phyloP scores from a whole-genome alignment of 1,284 basidiomycete genomes.

The Puccinia triticina region DNA sequence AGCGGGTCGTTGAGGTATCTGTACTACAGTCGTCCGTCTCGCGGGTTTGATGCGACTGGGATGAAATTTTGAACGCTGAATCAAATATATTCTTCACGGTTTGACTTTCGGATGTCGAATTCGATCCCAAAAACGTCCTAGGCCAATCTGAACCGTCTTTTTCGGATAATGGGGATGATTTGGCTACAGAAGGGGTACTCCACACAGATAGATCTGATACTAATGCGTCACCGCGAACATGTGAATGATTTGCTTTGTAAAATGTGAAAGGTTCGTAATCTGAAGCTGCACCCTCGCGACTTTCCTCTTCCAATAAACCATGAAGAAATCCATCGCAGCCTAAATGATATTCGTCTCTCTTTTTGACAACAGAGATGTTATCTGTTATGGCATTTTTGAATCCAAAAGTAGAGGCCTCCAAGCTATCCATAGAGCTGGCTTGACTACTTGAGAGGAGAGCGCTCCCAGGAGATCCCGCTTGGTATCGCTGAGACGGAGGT shows the following conservation, averaged over 20 bases:
- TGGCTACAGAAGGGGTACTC: constrained; percentile 5
- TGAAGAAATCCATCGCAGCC: constrained; percentile 36
- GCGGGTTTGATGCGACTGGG: constrained; percentile 21
- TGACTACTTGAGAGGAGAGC: constrained; percentile 32
- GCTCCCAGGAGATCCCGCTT: constrained; percentile 26
- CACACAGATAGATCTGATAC: neutral
- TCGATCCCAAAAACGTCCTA: constrained; percentile 1
- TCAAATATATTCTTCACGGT: constrained; percentile 32
- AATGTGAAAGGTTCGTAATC: neutral
- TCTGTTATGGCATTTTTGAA: neutral
- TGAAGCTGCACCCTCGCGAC: neutral
- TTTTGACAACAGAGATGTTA: constrained; percentile 13
- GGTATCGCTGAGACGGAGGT: neutral
- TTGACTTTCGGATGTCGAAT: neutral
- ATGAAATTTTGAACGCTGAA: neutral
- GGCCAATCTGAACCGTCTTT: constrained; percentile 11
- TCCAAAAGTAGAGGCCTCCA: constrained; percentile 23
- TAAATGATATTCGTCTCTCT: constrained; percentile 18
- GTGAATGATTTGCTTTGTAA: neutral
- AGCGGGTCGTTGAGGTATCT: constrained; percentile 1
- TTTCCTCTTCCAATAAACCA: constrained; percentile 26
- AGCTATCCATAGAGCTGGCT: constrained; percentile 27
- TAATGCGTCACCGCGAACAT: neutral
- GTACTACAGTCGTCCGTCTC: constrained; percentile 25
- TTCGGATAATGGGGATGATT: constrained; percentile 13